Evolutionary conservation across 1,139 yeast genomes (phyloP), one percentile per base, ranked within the genome.

Genomic region (Candida frijolesensis): DNA sequence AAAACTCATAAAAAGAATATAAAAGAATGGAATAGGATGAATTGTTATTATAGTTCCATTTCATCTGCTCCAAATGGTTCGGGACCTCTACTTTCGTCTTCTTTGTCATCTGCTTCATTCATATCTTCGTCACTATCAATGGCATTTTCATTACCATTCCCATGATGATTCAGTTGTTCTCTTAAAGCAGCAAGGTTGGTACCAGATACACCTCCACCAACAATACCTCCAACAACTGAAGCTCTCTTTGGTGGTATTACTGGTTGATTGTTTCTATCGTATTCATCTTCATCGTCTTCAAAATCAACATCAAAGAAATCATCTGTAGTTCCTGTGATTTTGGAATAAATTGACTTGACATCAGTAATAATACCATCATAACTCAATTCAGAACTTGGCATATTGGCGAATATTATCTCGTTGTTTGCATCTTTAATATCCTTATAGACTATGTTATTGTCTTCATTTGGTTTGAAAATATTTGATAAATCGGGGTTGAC

Each of bases 221-320:
- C 59, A 14, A 57, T 56, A 6, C 61, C 61, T 2, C 61, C 61
- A 48, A 44, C 48, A 4, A 55, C 58, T 7, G 53, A 49, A 9
- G 49, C 39, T 45, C 51, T 45, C 29, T 53, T 51, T 29, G 48
- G 46, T 38, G 45, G 52, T 14, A 40, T 48, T 7, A 42, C 45
- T 18, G 48, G 54, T 38, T 51, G 51, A 15, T 49, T 48, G 18
- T 32, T 40, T 35, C 52, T 55, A 54, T 57, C 61, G 45, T 60
- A 60, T 27, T 75, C 78, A 42, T 86, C 94, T 49, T 89, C 96
- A 18, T 91, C 97, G 65, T 92, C 98, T 68, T 92, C 98, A 64
- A 92, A 92, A 68, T 92, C 98, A 34, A 92, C 90, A 67, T 90
- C 97, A 62, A 92, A 92, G 70, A 92, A 92, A 67, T 92, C 98